Base-by-base conservation (phyloP, 805 yeast genomes). In the Candida namnaoensis region DNA sequence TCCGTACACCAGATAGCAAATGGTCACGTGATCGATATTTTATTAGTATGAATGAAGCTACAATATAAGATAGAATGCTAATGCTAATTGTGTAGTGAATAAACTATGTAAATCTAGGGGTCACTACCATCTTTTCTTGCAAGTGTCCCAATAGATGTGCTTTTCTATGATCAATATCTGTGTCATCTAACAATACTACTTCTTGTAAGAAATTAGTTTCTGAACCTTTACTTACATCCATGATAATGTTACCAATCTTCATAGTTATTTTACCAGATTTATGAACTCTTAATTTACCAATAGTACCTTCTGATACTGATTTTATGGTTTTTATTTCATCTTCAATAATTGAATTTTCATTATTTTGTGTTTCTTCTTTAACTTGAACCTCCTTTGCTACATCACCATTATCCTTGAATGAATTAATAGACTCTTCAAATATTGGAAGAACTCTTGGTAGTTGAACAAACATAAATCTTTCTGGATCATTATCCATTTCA, bases 201-300 rank as follows among this genome's bases (percentile, higher is more conserved):
- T 87, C 91, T 58, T 91, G 96, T 26, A 83, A 62, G 47, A 88
- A 80, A 5, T 74, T 69, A 7, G 84, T 60, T 11, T 79, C 72
- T 4, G 86, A 78, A 13, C 96, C 96, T 52, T 75, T 72, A 5
- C 79, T 67, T 23, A 88, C 78, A 43, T 82, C 87, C 71, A 80
- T 72, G 4, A 74, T 68, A 7, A 77, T 74, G 40, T 78, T 74
- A 12, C 95, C 96, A 34, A 91, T 64, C 45, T 77, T 73, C 59
- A 90, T 72, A 4, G 95, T 71, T 19, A 88, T 59, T 56, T 76
- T 85, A 4, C 98, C 98, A 1, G 96, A 86, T 53, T 80, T 76
- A 58, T 90, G 96, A 37, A 81, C 68, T 42, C 91, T 75, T 32
- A 91, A 54, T 9, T 74, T 69, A 6, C 97, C 97, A 34, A 88